Base-by-base conservation (phyloP, 331 rosid species). In the Malus hybrid region DNA sequence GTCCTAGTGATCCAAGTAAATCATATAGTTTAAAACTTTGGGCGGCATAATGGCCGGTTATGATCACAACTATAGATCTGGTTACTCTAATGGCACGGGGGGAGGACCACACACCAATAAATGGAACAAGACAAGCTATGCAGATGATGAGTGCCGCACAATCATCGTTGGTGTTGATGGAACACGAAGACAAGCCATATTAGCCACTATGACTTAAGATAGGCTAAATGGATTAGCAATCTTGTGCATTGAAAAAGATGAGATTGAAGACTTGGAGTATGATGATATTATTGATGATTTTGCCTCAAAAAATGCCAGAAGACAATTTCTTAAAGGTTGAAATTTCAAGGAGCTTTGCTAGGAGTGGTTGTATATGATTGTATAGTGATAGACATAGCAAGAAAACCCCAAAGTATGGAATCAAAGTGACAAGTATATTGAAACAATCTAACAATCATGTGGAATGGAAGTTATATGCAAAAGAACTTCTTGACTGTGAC, bases 81-180 rank as follows among this genome's bases (percentile, higher is more conserved):
- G 65, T 63, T 77, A 71, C 57, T 65, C 70, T 19, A n/a, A 66
- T 76, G 86, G 80, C 80, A 57, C 22, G 46, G 77, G 76, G 0
- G 42, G 14, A 1, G 71, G 66, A 70, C 6, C 64, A 3, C 46
- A 29, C 28, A 27, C 72, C 14, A 73, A 71, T 16, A 73, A 84
- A 67, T 22, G 63, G 80, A 76, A 39, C 46, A 70, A 65, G 57
- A 27, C 75, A 57, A 65, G 78, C 72, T 75, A 73, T 65, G 54
- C 22, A 22, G 69, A 56, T 13, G 64, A 33, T 12, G 55, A 50
- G 39, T 72, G 70, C 28, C 66, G 36, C 54, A 75, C 81, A 4
- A 66, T 64, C 57, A 12, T 31, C 20, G n/a, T 63, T 22, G 77
- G 77, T 48, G 34, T 75, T 0, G 76, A 78, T 6, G 82, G 80